Evolutionary conservation across 441 rosid genomes (phyloP).

Genomic region (Populus tomentosa): DNA sequence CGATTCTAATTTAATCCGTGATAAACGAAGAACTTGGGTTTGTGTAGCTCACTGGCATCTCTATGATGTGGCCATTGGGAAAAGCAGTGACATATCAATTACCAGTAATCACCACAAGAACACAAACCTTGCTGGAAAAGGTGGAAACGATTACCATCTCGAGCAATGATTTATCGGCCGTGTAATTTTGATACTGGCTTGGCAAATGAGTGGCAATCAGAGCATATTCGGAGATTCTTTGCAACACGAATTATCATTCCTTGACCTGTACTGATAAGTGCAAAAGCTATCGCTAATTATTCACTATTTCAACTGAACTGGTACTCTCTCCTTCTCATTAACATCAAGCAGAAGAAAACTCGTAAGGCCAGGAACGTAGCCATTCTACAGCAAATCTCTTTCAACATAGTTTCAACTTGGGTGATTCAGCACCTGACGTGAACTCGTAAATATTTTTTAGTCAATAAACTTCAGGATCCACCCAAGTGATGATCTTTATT

Average conservation of each 20-base stretch:
- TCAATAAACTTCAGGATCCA: too few relatives aligned
- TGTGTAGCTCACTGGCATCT: not conserved
- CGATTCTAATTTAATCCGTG: not conserved
- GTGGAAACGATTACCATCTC: slow-evolving; percentile 72
- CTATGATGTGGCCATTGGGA: not conserved
- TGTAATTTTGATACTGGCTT: slow-evolving; percentile 50
- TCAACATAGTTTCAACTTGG: too few relatives aligned
- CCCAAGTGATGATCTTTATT: too few relatives aligned
- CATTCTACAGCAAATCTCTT: too few relatives aligned
- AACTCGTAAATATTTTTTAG: too few relatives aligned
- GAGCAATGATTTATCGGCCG: slow-evolving; percentile 44
- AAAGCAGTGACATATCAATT: slow-evolving; percentile 6
- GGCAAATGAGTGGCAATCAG: slow-evolving; percentile 71
- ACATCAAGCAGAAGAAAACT: slow-evolving; percentile 54
- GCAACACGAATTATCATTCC: slow-evolving; percentile 50
- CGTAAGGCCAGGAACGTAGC: slow-evolving; percentile 44
- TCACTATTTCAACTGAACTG: slow-evolving; percentile 61
- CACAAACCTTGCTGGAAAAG: slow-evolving; percentile 52
- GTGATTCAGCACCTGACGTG: too few relatives aligned
- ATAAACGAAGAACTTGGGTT: not conserved
- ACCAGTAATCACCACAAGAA: slow-evolving; percentile 70
- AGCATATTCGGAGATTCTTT: slow-evolving; percentile 72
- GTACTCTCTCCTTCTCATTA: slow-evolving; percentile 64
- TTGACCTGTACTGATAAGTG: slow-evolving; percentile 46
- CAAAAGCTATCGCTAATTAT: slow-evolving; percentile 63